Percentiles rank a stretch among this genome's conserved stretches.
Evolutionary conservation across 768 basidiomycete genomes (phyloP).

Genomic region (Lyophyllum atratum): DNA sequence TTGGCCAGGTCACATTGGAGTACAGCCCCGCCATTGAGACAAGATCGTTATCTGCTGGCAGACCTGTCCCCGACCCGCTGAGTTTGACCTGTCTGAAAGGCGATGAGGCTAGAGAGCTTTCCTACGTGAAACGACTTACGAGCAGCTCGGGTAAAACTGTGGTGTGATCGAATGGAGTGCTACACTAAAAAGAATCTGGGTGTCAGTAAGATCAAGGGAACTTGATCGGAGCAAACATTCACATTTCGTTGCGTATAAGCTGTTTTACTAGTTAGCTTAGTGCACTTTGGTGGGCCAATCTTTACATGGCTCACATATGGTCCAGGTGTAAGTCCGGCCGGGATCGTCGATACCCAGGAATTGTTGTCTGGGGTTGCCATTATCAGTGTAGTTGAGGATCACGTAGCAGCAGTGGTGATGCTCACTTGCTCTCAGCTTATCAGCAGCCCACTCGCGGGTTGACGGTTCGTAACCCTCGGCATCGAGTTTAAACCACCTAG

Average conservation of each 20-base stretch:
- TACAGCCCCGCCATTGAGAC: conserved; percentile 38
- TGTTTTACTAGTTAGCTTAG: conserved; percentile 16
- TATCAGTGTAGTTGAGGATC: not conserved
- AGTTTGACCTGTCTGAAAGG: conserved; percentile 34
- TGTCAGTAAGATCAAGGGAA: conserved; percentile 8
- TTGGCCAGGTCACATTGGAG: conserved; percentile 32
- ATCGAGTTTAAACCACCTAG: conserved; percentile 53
- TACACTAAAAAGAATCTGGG: conserved; percentile 28
- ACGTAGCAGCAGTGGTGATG: conserved; percentile 10
- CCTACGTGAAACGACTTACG: conserved; percentile 32
- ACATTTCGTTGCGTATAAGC: conserved; percentile 54
- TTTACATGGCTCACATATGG: conserved; percentile 44
- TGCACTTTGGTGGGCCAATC: not conserved
- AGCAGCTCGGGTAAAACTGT: conserved; percentile 52
- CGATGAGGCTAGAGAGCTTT: not conserved
- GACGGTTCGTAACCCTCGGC: conserved; percentile 42
- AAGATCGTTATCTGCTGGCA: conserved; percentile 33
- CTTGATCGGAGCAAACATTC: conserved; percentile 9
- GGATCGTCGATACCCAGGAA: conserved; percentile 46
- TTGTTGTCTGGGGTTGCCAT: conserved; percentile 30
- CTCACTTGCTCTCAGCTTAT: conserved; percentile 42
- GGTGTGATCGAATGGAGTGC: conserved; percentile 46
- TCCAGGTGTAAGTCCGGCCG: conserved; percentile 40
- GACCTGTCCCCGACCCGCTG: conserved; percentile 36
- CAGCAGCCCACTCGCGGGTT: conserved; percentile 42